Base-by-base conservation (phyloP, 2,329 filamentous ascomycete genomes). In the Clonostachys rosea region DNA sequence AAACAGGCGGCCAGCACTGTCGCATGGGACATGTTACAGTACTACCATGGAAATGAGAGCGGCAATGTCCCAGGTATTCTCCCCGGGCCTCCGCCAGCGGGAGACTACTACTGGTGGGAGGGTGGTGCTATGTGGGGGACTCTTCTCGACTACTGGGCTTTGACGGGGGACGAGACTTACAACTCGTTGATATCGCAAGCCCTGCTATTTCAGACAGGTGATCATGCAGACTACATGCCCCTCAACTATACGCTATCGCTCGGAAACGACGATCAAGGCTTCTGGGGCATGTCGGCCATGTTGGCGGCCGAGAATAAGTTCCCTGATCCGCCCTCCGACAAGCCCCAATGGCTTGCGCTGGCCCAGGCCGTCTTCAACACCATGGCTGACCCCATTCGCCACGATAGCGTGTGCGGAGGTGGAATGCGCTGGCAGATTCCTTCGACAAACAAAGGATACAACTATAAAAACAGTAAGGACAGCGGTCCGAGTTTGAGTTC, bases 361-460 rank as follows among this genome's bases (percentile, higher is more conserved):
- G 82, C 79, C 2, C 75, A 83, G 58, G 79, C 75, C 35, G 80
- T 88, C 16, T 91, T 81, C 57, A 82, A 84, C 55, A 75, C 74
- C 2, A 69, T 74, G 45, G 78, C 75, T 3, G 61, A 59, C 17
- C 66, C 70, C 2, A 74, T 81, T 42, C 85, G 85, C 69, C 83
- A 88, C 57, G 73, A 73, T 9, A 63, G 69, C 1, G 65, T 64
- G 0, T 74, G 72, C 16, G 81, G 80, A 49, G 77, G 75, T 41
- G 88, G 87, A 17, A 64, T 91, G 52, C 76, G 86, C 55, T 90
- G 86, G 86, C 88, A 92, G 69, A 87, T 92, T 50, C 89, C 83
- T 53, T 71, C 78, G 6, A 83, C 85, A 55, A 90, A 91, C 61
- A 76, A 74, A 42, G 89, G 88, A 34, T 92, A 88, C 63, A 75